These are phyloP conservation scores for Morella rubra DNA, from an alignment of 306 rosid genomes.

Conservation along the genomic window DNA sequence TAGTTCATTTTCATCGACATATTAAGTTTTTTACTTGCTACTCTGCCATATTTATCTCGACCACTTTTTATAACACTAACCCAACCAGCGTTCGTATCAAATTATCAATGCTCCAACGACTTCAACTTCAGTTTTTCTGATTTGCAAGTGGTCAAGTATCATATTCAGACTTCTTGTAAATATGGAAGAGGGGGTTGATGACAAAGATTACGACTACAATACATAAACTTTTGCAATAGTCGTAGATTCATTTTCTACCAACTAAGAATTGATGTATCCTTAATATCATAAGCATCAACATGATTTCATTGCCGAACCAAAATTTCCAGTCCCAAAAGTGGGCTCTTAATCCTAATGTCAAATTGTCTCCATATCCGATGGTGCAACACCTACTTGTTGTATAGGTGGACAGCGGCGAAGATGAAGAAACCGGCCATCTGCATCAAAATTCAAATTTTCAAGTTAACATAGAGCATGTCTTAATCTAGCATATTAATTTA, in stretches of 20 bases:
- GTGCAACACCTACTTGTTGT: conserved; percentile 64
- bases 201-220: neutral
- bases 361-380: conserved; percentile 17
- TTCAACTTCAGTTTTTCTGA: neutral
- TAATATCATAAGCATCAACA: conserved; percentile 24
- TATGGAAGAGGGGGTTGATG: too few relatives aligned
- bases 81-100: too few relatives aligned
- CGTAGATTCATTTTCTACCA: neutral
- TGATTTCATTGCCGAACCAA: conserved; percentile 42
- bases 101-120: neutral
- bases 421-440: conserved; percentile 94
- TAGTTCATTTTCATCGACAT: too few relatives aligned
- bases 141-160: neutral
- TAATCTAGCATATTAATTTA: neutral
- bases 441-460: conserved; percentile 34
- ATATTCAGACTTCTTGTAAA: neutral
- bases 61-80: too few relatives aligned
- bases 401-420: conserved; percentile 76
- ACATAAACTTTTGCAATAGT: neutral
- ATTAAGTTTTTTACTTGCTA: too few relatives aligned
- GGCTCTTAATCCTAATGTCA: conserved; percentile 26
- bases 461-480: neutral
- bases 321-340: conserved; percentile 41
- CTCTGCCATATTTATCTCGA: too few relatives aligned
- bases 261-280: conserved; percentile 6